A percentile compares a stretch with the other conserved stretches of the same genome.
These are phyloP conservation scores for Solanum appendiculatum DNA, from an alignment of 257 asterid genomes.

Conservation along the genomic window DNA sequence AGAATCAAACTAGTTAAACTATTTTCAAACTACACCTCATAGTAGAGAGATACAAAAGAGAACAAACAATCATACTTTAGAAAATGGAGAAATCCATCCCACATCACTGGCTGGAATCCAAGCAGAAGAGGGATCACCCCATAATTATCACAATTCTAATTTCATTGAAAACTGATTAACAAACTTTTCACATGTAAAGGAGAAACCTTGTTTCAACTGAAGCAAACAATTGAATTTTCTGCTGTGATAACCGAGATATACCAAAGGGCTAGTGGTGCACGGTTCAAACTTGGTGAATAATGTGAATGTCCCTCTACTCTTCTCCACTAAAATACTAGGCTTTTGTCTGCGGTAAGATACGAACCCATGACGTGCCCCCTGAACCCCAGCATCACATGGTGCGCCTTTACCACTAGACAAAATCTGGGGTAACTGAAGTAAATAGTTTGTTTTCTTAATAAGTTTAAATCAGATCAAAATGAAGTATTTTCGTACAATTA, in stretches of 20 bases:
- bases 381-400: background rate
- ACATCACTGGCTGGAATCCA: background rate
- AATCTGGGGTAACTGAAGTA: background rate
- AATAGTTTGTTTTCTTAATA: background rate
- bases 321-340: background rate
- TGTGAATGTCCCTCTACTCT: background rate
- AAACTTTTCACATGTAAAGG: background rate
- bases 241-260: background rate
- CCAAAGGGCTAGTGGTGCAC: background rate
- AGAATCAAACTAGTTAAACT: background rate
- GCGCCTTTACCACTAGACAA: background rate
- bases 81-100: background rate
- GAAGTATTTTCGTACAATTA: background rate
- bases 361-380: background rate
- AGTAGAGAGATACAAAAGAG: background rate
- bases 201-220: background rate
- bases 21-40: background rate
- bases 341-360: background rate
- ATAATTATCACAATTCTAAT: background rate
- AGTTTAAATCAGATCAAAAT: background rate
- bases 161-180: background rate
- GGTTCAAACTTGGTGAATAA: background rate
- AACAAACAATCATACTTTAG: background rate
- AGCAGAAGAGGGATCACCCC: background rate
- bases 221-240: background rate